Evolutionary conservation across 163 green algal species (phyloP), one percentile per base, ranked within the genome.

Genomic region (Scenedesmus sp.): DNA sequence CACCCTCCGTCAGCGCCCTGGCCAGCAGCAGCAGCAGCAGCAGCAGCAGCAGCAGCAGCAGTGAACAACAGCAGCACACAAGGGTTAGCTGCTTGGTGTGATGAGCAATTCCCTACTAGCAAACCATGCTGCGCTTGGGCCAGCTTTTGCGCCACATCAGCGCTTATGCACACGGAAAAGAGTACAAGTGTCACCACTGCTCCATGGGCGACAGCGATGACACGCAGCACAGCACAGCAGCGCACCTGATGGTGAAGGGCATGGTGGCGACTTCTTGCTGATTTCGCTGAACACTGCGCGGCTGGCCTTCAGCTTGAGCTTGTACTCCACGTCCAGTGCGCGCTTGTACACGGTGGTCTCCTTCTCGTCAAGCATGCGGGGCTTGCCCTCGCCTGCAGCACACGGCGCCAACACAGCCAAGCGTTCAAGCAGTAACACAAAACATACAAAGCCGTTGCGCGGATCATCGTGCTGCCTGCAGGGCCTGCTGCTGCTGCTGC

Each of bases 261-360:
- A 99, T 97, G 88, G 96, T 61, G 97, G 97, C 91, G 97, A 98
- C 72, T 93, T 94, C 80, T 96, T 95, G 90, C 94, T 97, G 92
- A 99, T 97, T 87, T 99, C 97, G 43, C 90, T 95, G 88, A 99
- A 98, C 26, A 99, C 95, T 46, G 56, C 56, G 26, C 90, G 76
- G 59, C 37, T 76, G 40, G 91, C 91, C 92, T 99, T 98, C 87
- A 99, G 92, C 94, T 99, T 99, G 18, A 99, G 95, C 82, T 96
- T 95, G 95, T 99, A 99, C 72, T 97, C 93, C 85, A 96, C 94
- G 72, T 99, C 98, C 85, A 99, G 93, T 9, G 97, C 98, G 22
- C 98, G 94, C 95, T 99, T 99, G 97, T 98, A 99, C 79, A 99
- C 96, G 0, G 97, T 98, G 40, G 98, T 99, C 95, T 99, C 96